Percentiles rank a stretch among this genome's conserved stretches.
Conservation (phyloP, 805 yeast species). For the Wickerhamomyces xylosicus region DNA sequence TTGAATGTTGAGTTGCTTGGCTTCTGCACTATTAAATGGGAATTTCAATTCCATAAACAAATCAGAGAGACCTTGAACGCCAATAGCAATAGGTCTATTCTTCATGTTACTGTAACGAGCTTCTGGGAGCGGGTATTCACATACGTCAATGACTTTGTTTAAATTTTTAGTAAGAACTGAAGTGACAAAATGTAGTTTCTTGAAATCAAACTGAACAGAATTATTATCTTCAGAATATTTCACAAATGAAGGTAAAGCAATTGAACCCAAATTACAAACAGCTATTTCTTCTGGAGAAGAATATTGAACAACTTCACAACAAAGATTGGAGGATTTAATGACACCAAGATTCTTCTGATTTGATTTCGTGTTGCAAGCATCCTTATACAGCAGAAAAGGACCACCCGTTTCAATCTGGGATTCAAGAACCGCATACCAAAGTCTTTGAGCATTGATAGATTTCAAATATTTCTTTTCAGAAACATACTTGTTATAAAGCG, state of each 20-base stretch:
- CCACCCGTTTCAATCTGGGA: slow-evolving; percentile 95
- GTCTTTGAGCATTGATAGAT: slow-evolving; percentile 74
- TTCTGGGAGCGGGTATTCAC: slow-evolving; percentile 69
- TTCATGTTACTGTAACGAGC: slow-evolving; percentile 65
- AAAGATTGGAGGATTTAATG: slow-evolving; percentile 86
- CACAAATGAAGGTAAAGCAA: slow-evolving; percentile 79
- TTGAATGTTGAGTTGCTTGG: slow-evolving; percentile 61
- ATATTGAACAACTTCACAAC: slow-evolving; percentile 91
- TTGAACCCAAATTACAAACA: slow-evolving; percentile 82
- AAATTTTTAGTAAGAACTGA: slow-evolving; percentile 71
- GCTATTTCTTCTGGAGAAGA: slow-evolving; percentile 90
- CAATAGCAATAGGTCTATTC: slow-evolving; percentile 88
- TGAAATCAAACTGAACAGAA: slow-evolving; percentile 54
- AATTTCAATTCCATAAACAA: slow-evolving; percentile 65
- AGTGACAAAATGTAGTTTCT: slow-evolving; percentile 60
- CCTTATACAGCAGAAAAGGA: slow-evolving; percentile 92
- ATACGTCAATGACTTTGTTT: slow-evolving; percentile 73
- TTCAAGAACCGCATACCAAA: slow-evolving; percentile 84
- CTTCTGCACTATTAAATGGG: slow-evolving; percentile 76
- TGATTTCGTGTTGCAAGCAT: slow-evolving; percentile 76
- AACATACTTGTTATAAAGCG: slow-evolving; percentile 65
- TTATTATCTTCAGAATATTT: slow-evolving; percentile 27
- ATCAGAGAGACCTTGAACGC: slow-evolving; percentile 95
- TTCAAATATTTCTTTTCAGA: slow-evolving; percentile 51
- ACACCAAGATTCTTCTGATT: slow-evolving; percentile 90